Evolutionary conservation across 192 early-diverging fungal species (phyloP), one percentile per base, ranked within the genome.

Genomic region (Podila verticillata): DNA sequence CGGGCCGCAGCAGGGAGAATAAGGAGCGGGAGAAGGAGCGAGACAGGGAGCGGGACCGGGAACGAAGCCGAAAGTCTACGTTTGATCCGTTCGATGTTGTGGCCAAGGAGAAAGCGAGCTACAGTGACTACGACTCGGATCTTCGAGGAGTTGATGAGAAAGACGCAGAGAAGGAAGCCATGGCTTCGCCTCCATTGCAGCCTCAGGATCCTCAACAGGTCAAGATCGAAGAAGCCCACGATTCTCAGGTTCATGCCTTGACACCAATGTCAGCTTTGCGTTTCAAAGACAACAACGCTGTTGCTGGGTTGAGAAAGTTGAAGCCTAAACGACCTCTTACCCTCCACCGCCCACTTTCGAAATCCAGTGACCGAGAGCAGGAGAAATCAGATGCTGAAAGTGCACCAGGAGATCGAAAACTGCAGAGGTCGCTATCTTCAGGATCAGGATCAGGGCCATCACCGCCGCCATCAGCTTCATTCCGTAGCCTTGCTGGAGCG

Each of bases 21-120:
- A 72, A 32, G 34, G 77, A 80, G 8, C 48, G 70, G 31, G 77
- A 80, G 10, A 80, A 80, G 34, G 77, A 68, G 48, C 64, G 77
- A 0, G 77, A 72, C 54, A 26, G 70, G 4, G 77, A 72, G 29
- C 68, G 77, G 7, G 77, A 80, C 15, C 26, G 61, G 20, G 77
- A 80, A 20, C 49, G 77, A 22, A 57, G 72, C 26, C 51, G 70
- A 17, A 80, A 80, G 26, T 28, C 66, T 17, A 51, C 58, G 0
- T 49, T 65, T 65, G 70, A 72, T 6, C 57, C 39, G 7, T 80
- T 58, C 57, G 56, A 65, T 17, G 31, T 58, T 6, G 20, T 7
- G 20, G 60, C 59, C 13, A 60, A 58, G 57, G 70, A 72, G 30
- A 10, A 19, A n/a, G 24, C 32, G 4, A 29, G 15, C 3, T 24